phyloP scores from a whole-genome alignment of 768 basidiomycete genomes.

The Suillus sp. region DNA sequence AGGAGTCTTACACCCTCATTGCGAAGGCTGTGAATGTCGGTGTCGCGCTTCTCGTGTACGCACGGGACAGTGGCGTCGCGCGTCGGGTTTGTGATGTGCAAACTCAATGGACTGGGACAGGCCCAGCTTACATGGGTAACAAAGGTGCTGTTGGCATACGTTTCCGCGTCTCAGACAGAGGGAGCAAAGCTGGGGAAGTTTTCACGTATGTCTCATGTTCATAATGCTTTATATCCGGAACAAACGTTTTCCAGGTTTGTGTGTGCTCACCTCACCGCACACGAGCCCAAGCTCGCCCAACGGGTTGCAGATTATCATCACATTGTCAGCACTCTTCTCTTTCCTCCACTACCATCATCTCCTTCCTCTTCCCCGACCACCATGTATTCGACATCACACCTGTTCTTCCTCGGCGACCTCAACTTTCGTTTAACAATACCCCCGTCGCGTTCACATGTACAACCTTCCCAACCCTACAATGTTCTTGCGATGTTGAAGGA shows the following conservation, averaged over 20 bases:
- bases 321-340: slow-evolving; percentile 81
- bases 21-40: slow-evolving; percentile 84
- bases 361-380: slow-evolving; percentile 48
- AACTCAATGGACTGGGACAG: slow-evolving; percentile 75
- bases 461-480: slow-evolving; percentile 36
- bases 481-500: slow-evolving; percentile 44
- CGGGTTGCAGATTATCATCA: slow-evolving; percentile 80
- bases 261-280: slow-evolving; percentile 88
- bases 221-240: slow-evolving; percentile 3
- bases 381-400: slow-evolving; percentile 83
- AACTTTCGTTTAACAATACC: slow-evolving; percentile 86
- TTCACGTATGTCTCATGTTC: slow-evolving; percentile 66
- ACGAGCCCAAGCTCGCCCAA: slow-evolving; percentile 60
- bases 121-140: slow-evolving; percentile 83
- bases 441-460: slow-evolving; percentile 48
- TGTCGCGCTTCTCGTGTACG: slow-evolving; percentile 87
- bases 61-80: slow-evolving; percentile 66
- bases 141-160: slow-evolving; percentile 93
- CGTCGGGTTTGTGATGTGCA: slow-evolving; percentile 64
- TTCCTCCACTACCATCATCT: slow-evolving; percentile 53
- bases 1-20: slow-evolving; percentile 76
- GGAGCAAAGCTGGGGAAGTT: slow-evolving; percentile 64
- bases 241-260: slow-evolving; percentile 65
- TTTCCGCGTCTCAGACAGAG: slow-evolving; percentile 65
- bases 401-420: slow-evolving; percentile 92